phyloP scores from a whole-genome alignment of 306 rosid genomes.

The Oxytropis ochrocephala region DNA sequence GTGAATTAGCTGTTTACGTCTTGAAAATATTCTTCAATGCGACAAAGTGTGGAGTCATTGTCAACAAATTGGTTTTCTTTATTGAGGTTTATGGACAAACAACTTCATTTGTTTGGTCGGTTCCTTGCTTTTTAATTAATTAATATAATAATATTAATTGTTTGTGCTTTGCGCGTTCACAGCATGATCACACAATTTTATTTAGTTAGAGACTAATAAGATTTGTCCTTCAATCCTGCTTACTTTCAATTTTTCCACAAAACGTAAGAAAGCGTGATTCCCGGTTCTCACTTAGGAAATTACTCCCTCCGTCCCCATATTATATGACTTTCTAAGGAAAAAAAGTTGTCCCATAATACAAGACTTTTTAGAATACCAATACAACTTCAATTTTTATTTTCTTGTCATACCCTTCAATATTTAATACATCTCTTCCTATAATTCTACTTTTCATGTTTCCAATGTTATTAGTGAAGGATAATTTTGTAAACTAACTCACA shows the following conservation, averaged over 20 bases:
- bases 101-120: constrained; percentile 48
- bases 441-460: too few relatives aligned
- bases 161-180: constrained; percentile 35
- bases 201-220: not conserved
- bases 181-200: constrained; percentile 21
- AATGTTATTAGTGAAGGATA: too few relatives aligned
- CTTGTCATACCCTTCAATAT: too few relatives aligned
- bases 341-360: too few relatives aligned
- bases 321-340: too few relatives aligned
- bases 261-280: not conserved
- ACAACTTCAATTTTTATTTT: too few relatives aligned
- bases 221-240: not conserved
- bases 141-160: constrained; percentile 14
- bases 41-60: constrained; percentile 49
- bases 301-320: too few relatives aligned
- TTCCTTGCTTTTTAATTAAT: constrained; percentile 19
- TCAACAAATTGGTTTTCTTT: constrained; percentile 48
- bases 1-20: constrained; percentile 55
- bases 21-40: constrained; percentile 43
- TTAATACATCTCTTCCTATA: too few relatives aligned
- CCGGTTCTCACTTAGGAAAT: not conserved
- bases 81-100: constrained; percentile 38
- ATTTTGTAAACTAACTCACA: too few relatives aligned
- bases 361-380: too few relatives aligned
- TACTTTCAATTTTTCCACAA: not conserved